Evolutionary conservation across 768 basidiomycete genomes (phyloP).

Genomic region (Hirschioporus abietinus): DNA sequence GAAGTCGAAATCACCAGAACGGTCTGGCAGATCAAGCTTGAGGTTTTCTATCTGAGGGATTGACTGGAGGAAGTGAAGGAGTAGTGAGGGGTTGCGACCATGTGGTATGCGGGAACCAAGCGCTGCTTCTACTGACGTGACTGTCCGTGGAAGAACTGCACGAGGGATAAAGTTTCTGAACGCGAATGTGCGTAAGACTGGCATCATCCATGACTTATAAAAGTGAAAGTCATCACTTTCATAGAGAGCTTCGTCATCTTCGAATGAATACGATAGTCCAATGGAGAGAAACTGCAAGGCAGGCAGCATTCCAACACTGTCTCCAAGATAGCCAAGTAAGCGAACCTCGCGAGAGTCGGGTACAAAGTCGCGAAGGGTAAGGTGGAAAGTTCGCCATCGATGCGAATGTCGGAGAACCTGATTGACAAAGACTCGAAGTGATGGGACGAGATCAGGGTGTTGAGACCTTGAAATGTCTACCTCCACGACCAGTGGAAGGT

Average conservation of each 20-base stretch:
- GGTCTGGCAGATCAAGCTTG: background rate
- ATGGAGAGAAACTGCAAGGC: background rate
- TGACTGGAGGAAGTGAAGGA: background rate
- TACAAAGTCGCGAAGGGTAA: background rate
- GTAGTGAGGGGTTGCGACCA: background rate
- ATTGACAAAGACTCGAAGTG: background rate
- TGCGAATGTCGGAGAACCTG: background rate
- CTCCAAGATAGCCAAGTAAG: background rate
- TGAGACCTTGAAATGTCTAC: background rate
- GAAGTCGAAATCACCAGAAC: background rate
- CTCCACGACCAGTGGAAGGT: background rate
- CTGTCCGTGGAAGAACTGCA: background rate
- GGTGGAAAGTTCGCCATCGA: background rate
- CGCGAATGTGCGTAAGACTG: background rate
- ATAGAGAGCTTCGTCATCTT: background rate
- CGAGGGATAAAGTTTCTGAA: background rate
- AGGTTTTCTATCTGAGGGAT: background rate
- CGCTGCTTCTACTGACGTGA: background rate
- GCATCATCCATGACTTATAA: background rate
- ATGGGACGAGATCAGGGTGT: background rate
- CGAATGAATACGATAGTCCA: background rate
- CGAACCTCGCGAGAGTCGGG: background rate
- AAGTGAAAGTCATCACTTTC: background rate
- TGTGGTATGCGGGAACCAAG: background rate
- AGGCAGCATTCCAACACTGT: background rate